Evolutionary conservation across 2,329 filamentous ascomycete genomes (phyloP).

Genomic region (Paecilomyces sp.): DNA sequence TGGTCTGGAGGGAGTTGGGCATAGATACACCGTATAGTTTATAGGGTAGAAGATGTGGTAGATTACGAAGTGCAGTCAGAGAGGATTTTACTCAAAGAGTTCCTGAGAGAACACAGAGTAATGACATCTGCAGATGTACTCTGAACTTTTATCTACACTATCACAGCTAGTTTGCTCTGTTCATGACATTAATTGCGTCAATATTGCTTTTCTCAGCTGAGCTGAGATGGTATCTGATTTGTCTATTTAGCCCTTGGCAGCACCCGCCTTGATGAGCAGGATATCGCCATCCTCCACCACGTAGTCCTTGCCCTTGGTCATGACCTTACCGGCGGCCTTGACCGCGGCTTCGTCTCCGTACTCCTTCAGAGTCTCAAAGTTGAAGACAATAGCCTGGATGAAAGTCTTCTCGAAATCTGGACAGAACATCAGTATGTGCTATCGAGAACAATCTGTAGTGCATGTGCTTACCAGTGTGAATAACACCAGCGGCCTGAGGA

Average conservation of each 20-base stretch:
- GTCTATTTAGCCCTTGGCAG: constrained; percentile 37
- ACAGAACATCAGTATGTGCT: constrained; percentile 1
- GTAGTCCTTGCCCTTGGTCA: constrained; percentile 99
- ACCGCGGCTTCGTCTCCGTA: constrained; percentile 80
- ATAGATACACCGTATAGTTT: not conserved
- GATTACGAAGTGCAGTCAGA: not conserved
- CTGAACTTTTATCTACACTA: no score
- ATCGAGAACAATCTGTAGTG: not conserved
- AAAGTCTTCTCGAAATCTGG: constrained; percentile 97
- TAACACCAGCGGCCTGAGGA: constrained; percentile 95
- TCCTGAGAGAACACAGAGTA: no score
- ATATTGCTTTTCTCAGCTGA: not conserved
- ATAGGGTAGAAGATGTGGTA: no score
- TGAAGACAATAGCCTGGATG: constrained; percentile 93
- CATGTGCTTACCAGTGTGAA: constrained; percentile 58
- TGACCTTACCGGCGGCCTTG: constrained; percentile 89
- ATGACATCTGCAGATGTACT: no score
- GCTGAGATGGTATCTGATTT: not conserved
- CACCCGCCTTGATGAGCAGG: constrained; percentile 71
- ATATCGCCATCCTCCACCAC: constrained; percentile 52
- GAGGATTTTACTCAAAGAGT: no score
- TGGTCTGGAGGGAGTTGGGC: constrained; percentile 1
- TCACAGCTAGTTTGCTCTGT: no score
- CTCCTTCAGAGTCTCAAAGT: constrained; percentile 74
- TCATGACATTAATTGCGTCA: not conserved